These are phyloP conservation scores for Marchantia paleacea DNA, from an alignment of 225 moss, liverwort and hornwort genomes.

Conservation along the genomic window DNA sequence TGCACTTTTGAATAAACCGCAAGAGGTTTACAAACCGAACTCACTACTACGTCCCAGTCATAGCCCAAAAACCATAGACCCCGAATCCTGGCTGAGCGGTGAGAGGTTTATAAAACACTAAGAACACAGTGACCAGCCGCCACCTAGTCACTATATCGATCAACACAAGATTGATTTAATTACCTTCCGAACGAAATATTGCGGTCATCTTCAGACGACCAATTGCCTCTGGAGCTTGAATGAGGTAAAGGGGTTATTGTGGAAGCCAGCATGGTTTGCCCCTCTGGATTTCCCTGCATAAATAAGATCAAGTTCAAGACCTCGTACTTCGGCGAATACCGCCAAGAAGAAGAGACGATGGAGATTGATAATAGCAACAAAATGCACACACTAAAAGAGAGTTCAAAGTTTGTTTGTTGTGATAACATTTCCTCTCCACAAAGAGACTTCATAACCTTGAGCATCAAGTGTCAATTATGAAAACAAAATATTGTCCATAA, in stretches of 20 bases:
- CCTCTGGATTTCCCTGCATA: constrained; percentile 90
- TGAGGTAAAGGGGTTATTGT: constrained; percentile 93
- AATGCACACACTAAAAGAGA: too few species aligned
- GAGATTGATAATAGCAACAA: not conserved
- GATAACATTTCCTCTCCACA: too few species aligned
- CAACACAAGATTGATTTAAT: not conserved
- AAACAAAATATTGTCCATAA: too few species aligned
- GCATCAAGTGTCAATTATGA: too few species aligned
- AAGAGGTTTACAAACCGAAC: too few species aligned
- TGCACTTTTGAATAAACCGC: not conserved
- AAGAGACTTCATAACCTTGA: too few species aligned
- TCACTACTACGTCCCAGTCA: too few species aligned
- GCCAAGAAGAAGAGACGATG: too few species aligned
- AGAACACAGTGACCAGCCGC: not conserved
- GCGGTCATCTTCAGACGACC: constrained; percentile 51
- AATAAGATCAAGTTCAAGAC: not conserved
- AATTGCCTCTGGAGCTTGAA: constrained; percentile 46
- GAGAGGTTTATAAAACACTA: not conserved
- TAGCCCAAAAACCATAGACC: too few species aligned
- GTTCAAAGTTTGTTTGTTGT: too few species aligned
- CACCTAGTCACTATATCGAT: not conserved
- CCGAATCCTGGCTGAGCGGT: too few species aligned
- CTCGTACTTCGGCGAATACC: too few species aligned
- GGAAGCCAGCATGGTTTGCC: constrained; percentile 92
- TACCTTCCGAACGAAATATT: constrained; percentile 92